These are phyloP conservation scores for Aspergillus tubingensis DNA, from an alignment of 2,329 filamentous ascomycete species.

Conservation along the genomic window DNA sequence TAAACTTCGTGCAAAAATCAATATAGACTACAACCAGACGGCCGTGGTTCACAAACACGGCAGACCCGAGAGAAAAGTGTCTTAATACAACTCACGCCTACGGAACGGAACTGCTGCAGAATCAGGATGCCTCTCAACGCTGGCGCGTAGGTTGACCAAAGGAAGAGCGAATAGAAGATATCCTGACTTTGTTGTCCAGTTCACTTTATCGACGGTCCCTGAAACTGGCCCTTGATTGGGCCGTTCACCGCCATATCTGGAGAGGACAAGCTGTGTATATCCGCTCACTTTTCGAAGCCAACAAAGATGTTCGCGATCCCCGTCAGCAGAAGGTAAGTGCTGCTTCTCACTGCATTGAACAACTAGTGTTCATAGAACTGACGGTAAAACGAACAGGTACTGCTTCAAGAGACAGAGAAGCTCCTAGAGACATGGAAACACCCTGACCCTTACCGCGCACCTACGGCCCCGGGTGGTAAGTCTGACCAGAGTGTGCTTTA, in stretches of 20 bases:
- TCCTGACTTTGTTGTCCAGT: slow-evolving; percentile 45
- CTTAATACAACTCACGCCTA: not conserved
- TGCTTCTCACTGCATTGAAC: slow-evolving; percentile 22
- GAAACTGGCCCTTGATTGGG: slow-evolving; percentile 94
- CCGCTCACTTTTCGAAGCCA: slow-evolving; percentile 90
- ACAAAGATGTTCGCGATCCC: slow-evolving; percentile 79
- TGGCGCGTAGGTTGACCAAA: slow-evolving; percentile 38
- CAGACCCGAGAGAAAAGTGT: not conserved
- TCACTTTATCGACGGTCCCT: slow-evolving; percentile 86
- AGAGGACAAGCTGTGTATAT: slow-evolving; percentile 96
- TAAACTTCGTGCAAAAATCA: not conserved
- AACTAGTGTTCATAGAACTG: not conserved
- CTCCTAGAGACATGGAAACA: slow-evolving; percentile 94
- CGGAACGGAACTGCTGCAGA: not conserved
- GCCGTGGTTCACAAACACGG: not conserved
- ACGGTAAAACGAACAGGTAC: slow-evolving; percentile 56
- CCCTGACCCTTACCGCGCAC: slow-evolving; percentile 86
- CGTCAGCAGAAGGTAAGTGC: slow-evolving; percentile 74
- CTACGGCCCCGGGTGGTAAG: slow-evolving; percentile 90
- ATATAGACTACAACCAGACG: not conserved
- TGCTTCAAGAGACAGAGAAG: slow-evolving; percentile 85
- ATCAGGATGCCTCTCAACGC: slow-evolving; percentile 40
- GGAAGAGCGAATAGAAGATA: slow-evolving; percentile 11
- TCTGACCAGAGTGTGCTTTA: slow-evolving; percentile 7
- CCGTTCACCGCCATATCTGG: slow-evolving; percentile 90